phyloP scores from a whole-genome alignment of 2,329 filamentous ascomycete species.

The Grosmannia penicillata region DNA sequence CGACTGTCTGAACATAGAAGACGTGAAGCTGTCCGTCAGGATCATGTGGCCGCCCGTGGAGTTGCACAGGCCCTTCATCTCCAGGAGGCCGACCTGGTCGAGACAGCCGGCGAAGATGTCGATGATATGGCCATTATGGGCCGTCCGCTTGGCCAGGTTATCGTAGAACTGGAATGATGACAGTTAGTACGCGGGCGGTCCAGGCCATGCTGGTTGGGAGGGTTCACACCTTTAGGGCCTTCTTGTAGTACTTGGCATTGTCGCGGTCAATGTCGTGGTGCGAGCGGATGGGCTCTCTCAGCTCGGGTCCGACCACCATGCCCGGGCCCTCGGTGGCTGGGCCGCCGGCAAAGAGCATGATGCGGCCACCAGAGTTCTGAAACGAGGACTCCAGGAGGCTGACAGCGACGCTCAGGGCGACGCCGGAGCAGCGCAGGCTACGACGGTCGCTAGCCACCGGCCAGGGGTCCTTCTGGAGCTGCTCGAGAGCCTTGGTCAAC shows the following conservation, averaged over 20 bases:
- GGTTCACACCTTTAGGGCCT: slow-evolving; percentile 71
- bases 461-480: slow-evolving; percentile 95
- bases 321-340: slow-evolving; percentile 92
- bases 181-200: not conserved
- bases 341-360: slow-evolving; percentile 95
- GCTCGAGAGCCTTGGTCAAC: slow-evolving; percentile 88
- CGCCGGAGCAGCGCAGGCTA: slow-evolving; percentile 80
- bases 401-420: slow-evolving; percentile 89
- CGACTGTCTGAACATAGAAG: slow-evolving; percentile 98
- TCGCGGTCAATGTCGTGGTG: slow-evolving; percentile 98
- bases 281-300: slow-evolving; percentile 91
- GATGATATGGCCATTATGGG: slow-evolving; percentile 93
- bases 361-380: slow-evolving; percentile 83
- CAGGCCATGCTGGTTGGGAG: not conserved
- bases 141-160: slow-evolving; percentile 77
- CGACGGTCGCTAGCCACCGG: slow-evolving; percentile 88
- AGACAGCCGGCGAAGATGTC: slow-evolving; percentile 96
- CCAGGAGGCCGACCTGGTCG: slow-evolving; percentile 89
- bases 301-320: slow-evolving; percentile 88
- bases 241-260: slow-evolving; percentile 99
- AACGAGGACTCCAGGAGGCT: slow-evolving; percentile 89
- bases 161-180: slow-evolving; percentile 66
- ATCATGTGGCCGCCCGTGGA: slow-evolving; percentile 98
- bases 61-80: slow-evolving; percentile 96
- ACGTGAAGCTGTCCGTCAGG: slow-evolving; percentile 93